phyloP scores from a whole-genome alignment of 495 filamentous ascomycete species.

The Zalerion maritima region DNA sequence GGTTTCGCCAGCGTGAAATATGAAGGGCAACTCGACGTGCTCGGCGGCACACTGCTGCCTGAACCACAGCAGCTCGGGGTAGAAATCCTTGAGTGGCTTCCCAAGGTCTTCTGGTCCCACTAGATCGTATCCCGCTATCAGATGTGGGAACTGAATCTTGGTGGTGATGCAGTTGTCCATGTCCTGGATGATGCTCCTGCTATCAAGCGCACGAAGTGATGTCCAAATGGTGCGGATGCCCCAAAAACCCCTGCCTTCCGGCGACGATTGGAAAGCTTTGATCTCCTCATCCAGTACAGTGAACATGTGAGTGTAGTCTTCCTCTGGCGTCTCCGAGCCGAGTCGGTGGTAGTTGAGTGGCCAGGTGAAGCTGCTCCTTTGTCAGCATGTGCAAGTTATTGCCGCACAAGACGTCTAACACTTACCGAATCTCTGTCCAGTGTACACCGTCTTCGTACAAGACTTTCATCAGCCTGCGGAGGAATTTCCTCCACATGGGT shows the following conservation, averaged over 20 bases:
- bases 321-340: slow-evolving; percentile 43
- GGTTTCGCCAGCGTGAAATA: slow-evolving; percentile 84
- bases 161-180: slow-evolving; percentile 78
- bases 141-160: slow-evolving; percentile 61
- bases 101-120: slow-evolving; percentile 77
- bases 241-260: slow-evolving; percentile 60
- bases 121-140: slow-evolving; percentile 77
- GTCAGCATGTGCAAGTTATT: too few species aligned
- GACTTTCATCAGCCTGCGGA: slow-evolving; percentile 50
- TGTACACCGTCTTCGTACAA: slow-evolving; percentile 62
- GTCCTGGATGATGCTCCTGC: slow-evolving; percentile 50
- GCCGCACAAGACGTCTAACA: slow-evolving; percentile 3
- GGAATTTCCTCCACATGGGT: slow-evolving; percentile 68
- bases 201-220: slow-evolving; percentile 43
- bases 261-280: slow-evolving; percentile 51
- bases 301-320: slow-evolving; percentile 50
- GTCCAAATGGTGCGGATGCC: slow-evolving; percentile 85
- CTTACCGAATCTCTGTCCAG: slow-evolving; percentile 57
- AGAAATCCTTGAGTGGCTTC: slow-evolving; percentile 55
- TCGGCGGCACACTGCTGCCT: slow-evolving; percentile 66
- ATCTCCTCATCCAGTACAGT: slow-evolving; percentile 63
- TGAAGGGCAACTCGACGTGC: slow-evolving; percentile 79
- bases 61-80: slow-evolving; percentile 86
- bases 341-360: slow-evolving; percentile 42
- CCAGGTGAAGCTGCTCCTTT: slow-evolving; percentile 39